Conservation (phyloP, 495 filamentous ascomycete genomes). For the Penicillium coprophilum region DNA sequence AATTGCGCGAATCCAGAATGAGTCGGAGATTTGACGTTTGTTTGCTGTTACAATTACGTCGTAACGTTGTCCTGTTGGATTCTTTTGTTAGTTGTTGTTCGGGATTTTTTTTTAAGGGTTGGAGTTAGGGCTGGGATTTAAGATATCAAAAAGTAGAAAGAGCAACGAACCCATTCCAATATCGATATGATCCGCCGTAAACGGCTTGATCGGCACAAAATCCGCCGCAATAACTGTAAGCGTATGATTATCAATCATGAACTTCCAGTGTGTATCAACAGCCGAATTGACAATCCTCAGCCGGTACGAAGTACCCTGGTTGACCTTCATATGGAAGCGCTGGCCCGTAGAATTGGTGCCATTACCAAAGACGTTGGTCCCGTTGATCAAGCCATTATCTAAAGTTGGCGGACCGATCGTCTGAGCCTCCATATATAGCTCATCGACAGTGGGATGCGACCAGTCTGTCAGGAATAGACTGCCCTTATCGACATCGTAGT, state of each 20-base stretch:
- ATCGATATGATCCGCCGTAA: slow-evolving; percentile 41
- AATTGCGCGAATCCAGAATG: slow-evolving; percentile 68
- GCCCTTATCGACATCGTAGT: slow-evolving; percentile 52
- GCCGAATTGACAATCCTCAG: slow-evolving; percentile 50
- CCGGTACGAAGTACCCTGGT: slow-evolving; percentile 44
- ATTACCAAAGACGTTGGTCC: slow-evolving; percentile 46
- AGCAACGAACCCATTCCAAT: slow-evolving; percentile 55
- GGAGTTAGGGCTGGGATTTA: slow-evolving; percentile 7
- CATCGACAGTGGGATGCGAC: slow-evolving; percentile 24
- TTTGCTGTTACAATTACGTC: slow-evolving; percentile 66
- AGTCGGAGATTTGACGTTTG: slow-evolving; percentile 32
- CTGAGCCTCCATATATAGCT: slow-evolving; percentile 14
- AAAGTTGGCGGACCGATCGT: slow-evolving; percentile 25
- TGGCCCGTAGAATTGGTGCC: slow-evolving; percentile 34
- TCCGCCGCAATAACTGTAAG: slow-evolving; percentile 49
- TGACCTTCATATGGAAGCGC: slow-evolving; percentile 41
- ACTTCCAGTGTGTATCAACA: slow-evolving; percentile 48
- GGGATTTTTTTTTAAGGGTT: background rate
- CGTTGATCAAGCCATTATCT: slow-evolving; percentile 54
- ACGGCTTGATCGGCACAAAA: slow-evolving; percentile 51
- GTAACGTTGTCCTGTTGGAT: slow-evolving; percentile 60
- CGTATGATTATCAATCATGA: slow-evolving; percentile 50
- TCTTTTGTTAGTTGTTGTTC: background rate
- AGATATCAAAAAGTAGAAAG: slow-evolving; percentile 29
- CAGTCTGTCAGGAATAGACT: slow-evolving; percentile 26